These are phyloP conservation scores for Tephrocybe sp. DNA, from an alignment of 768 basidiomycete species.

Conservation along the genomic window DNA sequence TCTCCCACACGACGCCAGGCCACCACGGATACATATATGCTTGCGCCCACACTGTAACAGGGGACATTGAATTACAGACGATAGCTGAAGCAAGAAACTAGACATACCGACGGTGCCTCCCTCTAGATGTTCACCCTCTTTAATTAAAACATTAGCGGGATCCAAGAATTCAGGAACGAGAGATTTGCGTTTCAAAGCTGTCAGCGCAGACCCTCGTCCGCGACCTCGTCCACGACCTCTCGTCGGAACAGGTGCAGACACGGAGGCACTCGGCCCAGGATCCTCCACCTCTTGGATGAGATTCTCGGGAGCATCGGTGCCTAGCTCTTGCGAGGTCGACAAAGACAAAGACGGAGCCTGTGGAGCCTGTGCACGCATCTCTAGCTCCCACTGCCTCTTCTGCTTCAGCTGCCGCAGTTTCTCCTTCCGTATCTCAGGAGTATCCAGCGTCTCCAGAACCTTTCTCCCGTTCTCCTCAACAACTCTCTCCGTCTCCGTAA, in stretches of 20 bases:
- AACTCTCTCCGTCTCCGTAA: conserved; percentile 12
- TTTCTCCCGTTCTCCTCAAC: conserved; percentile 44
- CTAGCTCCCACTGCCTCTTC: conserved; percentile 19
- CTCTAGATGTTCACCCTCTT: conserved; percentile 35
- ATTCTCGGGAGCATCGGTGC: conserved; percentile 19
- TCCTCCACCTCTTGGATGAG: conserved; percentile 32
- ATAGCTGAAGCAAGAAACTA: background rate
- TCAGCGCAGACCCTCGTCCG: too few species aligned
- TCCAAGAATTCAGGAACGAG: too few species aligned
- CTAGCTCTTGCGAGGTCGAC: conserved; percentile 34
- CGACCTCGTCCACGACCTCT: too few species aligned
- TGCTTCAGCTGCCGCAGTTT: conserved; percentile 38
- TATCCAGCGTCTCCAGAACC: conserved; percentile 71
- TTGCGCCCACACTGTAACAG: conserved; percentile 78
- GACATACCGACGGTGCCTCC: conserved; percentile 65
- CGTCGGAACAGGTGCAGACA: background rate
- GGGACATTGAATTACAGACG: background rate
- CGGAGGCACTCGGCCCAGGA: background rate
- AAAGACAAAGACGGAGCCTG: background rate
- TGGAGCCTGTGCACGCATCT: too few species aligned
- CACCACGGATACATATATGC: conserved; percentile 77
- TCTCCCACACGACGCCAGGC: conserved; percentile 76
- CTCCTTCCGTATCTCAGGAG: conserved; percentile 57
- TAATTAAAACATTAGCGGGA: conserved; percentile 21
- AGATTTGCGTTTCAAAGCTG: too few species aligned